A percentile compares a stretch with the other conserved stretches of the same genome.
Evolutionary conservation across 257 asterid species (phyloP).

Genomic region (Pogostemon cablin): DNA sequence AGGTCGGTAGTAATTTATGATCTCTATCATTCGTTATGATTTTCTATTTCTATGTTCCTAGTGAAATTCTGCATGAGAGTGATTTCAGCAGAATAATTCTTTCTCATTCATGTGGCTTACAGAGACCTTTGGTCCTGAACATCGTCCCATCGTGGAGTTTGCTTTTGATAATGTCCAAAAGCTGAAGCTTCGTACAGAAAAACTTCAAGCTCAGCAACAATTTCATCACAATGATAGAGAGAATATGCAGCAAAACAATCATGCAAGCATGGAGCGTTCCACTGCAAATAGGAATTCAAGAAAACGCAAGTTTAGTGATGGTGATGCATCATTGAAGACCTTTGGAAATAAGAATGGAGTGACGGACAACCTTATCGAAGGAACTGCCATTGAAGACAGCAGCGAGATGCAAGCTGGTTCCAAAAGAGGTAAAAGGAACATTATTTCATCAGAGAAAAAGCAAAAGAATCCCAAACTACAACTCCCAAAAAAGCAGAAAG

Average conservation of each 20-base stretch:
- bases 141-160: slow-evolving; percentile 98
- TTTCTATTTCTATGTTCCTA: slow-evolving; percentile 6
- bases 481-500: slow-evolving; percentile 33
- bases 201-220: slow-evolving; percentile 57
- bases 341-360: slow-evolving; percentile 31
- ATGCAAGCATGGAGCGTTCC: slow-evolving; percentile 29
- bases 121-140: slow-evolving; percentile 84
- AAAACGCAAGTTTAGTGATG: slow-evolving; percentile 55
- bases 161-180: slow-evolving; percentile 87
- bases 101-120: slow-evolving; percentile 26
- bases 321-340: slow-evolving; percentile 36
- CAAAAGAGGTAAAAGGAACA: slow-evolving; percentile 24
- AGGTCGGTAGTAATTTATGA: slow-evolving; percentile 42
- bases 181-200: slow-evolving; percentile 72
- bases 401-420: slow-evolving; percentile 41
- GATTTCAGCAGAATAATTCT: not conserved
- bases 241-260: slow-evolving; percentile 36
- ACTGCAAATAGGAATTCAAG: slow-evolving; percentile 41
- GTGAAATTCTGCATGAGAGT: not conserved
- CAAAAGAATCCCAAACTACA: slow-evolving; percentile 30
- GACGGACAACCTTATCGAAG: slow-evolving; percentile 37
- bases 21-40: not conserved
- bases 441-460: slow-evolving; percentile 33
- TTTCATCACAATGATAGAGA: slow-evolving; percentile 33
- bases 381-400: slow-evolving; percentile 35